phyloP scores from a whole-genome alignment of 257 asterid genomes.

The Capsicum pubescens region DNA sequence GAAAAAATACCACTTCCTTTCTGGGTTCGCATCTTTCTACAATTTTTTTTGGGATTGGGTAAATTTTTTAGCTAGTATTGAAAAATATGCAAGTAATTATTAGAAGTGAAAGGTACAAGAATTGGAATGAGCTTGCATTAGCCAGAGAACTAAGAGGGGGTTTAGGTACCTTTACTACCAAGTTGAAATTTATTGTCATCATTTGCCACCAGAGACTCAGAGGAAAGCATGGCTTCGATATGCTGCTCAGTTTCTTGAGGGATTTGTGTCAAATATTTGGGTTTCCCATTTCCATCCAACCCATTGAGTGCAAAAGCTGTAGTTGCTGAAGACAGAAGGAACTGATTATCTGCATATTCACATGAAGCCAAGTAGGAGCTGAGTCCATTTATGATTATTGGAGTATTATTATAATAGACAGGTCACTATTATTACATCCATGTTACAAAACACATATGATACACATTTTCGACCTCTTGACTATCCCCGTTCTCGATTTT shows the following conservation, averaged over 20 bases:
- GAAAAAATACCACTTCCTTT: background rate
- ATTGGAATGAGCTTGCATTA: background rate
- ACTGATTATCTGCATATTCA: conserved; percentile 49
- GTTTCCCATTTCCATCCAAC: conserved; percentile 40
- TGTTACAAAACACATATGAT: no score
- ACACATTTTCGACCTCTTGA: background rate
- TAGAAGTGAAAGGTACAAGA: no score
- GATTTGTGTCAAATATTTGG: conserved; percentile 44
- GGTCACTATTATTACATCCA: background rate
- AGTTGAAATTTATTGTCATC: conserved; percentile 37
- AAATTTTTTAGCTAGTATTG: background rate
- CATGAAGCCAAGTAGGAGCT: conserved; percentile 22
- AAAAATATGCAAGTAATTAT: background rate
- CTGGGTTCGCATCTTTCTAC: background rate
- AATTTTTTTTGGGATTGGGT: background rate
- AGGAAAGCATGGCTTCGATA: conserved; percentile 35
- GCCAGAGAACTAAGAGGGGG: conserved; percentile 19
- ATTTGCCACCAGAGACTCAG: conserved; percentile 42
- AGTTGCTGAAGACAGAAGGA: conserved; percentile 34
- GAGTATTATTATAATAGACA: background rate
- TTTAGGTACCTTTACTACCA: conserved; percentile 33
- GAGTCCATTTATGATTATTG: conserved; percentile 17
- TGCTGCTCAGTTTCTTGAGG: conserved; percentile 51
- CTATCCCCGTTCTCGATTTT: background rate
- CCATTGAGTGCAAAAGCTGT: conserved; percentile 38